Evolutionary conservation across 2,329 filamentous ascomycete species (phyloP).

Genomic region (Scytalidium sp.): DNA sequence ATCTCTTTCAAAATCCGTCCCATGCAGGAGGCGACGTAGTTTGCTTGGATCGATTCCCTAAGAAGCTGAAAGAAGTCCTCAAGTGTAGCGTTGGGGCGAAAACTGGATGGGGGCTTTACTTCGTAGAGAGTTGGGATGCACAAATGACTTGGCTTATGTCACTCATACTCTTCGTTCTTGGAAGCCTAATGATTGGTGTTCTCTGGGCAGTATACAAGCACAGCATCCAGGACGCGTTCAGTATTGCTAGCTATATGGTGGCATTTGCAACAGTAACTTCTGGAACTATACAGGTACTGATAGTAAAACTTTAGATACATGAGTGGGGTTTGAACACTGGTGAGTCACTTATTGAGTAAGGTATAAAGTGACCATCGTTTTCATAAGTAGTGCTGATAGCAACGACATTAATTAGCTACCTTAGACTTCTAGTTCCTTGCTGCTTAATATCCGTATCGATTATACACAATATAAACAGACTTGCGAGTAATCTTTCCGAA

Average conservation of each 20-base stretch:
- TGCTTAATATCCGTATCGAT: too few relatives aligned
- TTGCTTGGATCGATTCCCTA: slow-evolving; percentile 16
- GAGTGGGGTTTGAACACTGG: too few relatives aligned
- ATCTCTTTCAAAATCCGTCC: slow-evolving; percentile 9
- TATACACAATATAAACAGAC: too few relatives aligned
- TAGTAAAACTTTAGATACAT: too few relatives aligned
- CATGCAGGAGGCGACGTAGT: slow-evolving; percentile 9
- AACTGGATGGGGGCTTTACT: slow-evolving; percentile 19
- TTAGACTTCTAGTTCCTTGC: too few relatives aligned
- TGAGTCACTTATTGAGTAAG: too few relatives aligned
- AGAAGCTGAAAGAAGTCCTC: slow-evolving; percentile 18
- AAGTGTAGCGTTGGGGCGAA: slow-evolving; percentile 10
- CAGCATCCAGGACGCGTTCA: slow-evolving; percentile 18
- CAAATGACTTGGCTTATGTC: slow-evolving; percentile 14
- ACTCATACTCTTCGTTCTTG: slow-evolving; percentile 13
- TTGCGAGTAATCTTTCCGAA: too few relatives aligned
- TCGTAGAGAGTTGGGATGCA: slow-evolving; percentile 15
- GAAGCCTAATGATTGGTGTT: slow-evolving; percentile 14
- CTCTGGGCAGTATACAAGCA: slow-evolving; percentile 12
- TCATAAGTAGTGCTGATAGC: too few relatives aligned
- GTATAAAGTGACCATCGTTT: too few relatives aligned
- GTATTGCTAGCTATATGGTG: slow-evolving; percentile 17
- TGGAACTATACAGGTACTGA: slow-evolving; percentile 28
- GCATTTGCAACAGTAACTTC: slow-evolving; percentile 13
- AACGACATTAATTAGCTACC: too few relatives aligned